These are phyloP conservation scores for Fomitopsis betulina DNA, from an alignment of 1,284 basidiomycete genomes.

Conservation along the genomic window DNA sequence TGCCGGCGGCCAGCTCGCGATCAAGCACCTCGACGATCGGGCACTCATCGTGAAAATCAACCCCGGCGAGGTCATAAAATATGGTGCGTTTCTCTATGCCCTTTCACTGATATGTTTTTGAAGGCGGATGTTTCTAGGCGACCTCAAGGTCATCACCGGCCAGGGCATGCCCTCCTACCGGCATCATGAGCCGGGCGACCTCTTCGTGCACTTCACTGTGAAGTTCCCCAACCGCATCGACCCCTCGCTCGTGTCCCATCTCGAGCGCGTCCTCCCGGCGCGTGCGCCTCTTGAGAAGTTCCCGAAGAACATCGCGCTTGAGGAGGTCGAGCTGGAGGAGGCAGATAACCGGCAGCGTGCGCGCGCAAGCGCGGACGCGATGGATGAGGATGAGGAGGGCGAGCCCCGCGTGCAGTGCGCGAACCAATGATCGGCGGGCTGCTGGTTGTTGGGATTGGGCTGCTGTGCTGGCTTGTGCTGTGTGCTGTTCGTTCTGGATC, in stretches of 20 bases:
- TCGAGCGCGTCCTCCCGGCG: conserved; percentile 87
- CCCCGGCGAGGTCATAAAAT: conserved; percentile 92
- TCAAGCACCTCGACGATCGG: conserved; percentile 94
- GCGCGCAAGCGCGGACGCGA: conserved; percentile 55
- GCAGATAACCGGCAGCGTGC: conserved; percentile 75
- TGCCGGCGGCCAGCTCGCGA: conserved; percentile 86
- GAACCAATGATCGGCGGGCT: conserved; percentile 53
- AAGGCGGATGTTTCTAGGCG: conserved; percentile 42
- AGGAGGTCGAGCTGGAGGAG: conserved; percentile 87
- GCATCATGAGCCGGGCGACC: conserved; percentile 95
- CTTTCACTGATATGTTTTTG: too few species aligned
- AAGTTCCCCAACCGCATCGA: conserved; percentile 88
- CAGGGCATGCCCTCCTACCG: conserved; percentile 99
- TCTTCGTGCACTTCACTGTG: conserved; percentile 87
- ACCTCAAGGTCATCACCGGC: conserved; percentile 86
- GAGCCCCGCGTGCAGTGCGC: conserved; percentile 81
- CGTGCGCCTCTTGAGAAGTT: conserved; percentile 71
- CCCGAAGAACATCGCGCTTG: conserved; percentile 64
- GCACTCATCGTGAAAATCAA: conserved; percentile 82
- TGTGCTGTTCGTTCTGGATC: conserved; percentile 1
- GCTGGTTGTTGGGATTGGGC: not conserved
- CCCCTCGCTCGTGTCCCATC: conserved; percentile 61
- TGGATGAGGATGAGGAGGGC: conserved; percentile 81
- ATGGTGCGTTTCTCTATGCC: conserved; percentile 53
- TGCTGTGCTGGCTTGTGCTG: conserved; percentile 5